Evolutionary conservation across 495 filamentous ascomycete genomes (phyloP), one percentile per base, ranked within the genome.

Genomic region (Penicillium lividum): DNA sequence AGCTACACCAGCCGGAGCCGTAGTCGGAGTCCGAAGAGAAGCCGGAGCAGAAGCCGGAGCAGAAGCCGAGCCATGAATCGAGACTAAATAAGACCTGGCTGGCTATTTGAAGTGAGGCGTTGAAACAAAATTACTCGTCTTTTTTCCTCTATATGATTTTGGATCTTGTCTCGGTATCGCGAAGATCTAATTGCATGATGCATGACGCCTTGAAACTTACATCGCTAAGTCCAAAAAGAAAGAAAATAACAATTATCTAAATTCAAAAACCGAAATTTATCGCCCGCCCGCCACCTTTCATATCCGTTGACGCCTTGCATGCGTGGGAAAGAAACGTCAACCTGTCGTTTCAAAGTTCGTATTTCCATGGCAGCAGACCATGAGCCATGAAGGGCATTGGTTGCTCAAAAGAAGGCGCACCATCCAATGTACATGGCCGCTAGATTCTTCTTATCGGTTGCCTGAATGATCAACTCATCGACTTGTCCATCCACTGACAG

Each of bases 341-440:
- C 25, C 7, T 46, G 16, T 46, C 18, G 3, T 46, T 27, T 46
- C 25, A 9, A 4, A 4, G 25, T 46, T 22, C n/a, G 4, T 9
- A 5, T 46, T 46, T 46, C 15, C 18, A 46, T 46, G 43, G 22
- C 15, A 44, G 4, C 13, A 44, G n/a, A 22, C n/a, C 42, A 44
- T 44, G 18, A 13, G 7, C 18, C 18, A 7, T 27, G n/a, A 11
- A 29, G 27, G 18, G 7, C 36, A 28, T 30, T 9, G 10, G n/a
- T 8, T n/a, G 25, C 36, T 74, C 63, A 97, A 61, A 96, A 86
- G 68, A 97, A 98, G 22, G 93, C 83, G 80, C 91, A 96, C 94
- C 94, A 98, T 27, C 94, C 94, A 74, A 98, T 94, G 73, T 98
- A 98, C 94, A 98, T 98, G 6, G 81, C 81, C 15, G 89, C 82